Conservation (phyloP, 2,329 filamentous ascomycete species). For the Fusarium temperatum region DNA sequence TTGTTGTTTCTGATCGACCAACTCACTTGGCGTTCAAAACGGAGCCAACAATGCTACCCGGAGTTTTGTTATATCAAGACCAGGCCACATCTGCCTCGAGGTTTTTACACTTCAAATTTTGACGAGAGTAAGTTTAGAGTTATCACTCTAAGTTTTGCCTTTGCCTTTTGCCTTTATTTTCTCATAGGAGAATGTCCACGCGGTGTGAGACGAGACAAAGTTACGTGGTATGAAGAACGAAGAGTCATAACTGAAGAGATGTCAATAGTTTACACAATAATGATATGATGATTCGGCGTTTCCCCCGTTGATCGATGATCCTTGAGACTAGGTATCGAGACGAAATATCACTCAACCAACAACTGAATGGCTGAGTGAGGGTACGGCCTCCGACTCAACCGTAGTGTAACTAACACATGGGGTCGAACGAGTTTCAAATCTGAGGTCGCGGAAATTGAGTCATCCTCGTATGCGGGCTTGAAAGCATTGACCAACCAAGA, state of each 20-base stretch:
- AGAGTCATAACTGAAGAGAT: not conserved
- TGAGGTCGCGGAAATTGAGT: constrained; percentile 46
- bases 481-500: constrained; percentile 48
- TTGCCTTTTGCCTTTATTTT: not conserved
- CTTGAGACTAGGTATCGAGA: not conserved
- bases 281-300: not conserved
- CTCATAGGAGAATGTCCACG: not conserved
- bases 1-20: not conserved
- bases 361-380: not conserved
- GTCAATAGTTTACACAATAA: not conserved
- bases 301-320: not conserved
- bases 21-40: constrained; percentile 1
- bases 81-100: not conserved
- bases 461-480: constrained; percentile 38
- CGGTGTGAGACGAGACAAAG: not conserved
- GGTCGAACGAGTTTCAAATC: constrained; percentile 29
- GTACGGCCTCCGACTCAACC: not conserved
- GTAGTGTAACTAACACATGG: not conserved
- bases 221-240: not conserved
- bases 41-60: not conserved
- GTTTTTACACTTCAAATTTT: not conserved
- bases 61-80: not conserved
- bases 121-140: not conserved
- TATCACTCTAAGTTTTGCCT: not conserved
- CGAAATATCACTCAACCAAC: not conserved